These are phyloP conservation scores for Cyathus striatus DNA, from an alignment of 768 basidiomycete genomes.

Conservation along the genomic window DNA sequence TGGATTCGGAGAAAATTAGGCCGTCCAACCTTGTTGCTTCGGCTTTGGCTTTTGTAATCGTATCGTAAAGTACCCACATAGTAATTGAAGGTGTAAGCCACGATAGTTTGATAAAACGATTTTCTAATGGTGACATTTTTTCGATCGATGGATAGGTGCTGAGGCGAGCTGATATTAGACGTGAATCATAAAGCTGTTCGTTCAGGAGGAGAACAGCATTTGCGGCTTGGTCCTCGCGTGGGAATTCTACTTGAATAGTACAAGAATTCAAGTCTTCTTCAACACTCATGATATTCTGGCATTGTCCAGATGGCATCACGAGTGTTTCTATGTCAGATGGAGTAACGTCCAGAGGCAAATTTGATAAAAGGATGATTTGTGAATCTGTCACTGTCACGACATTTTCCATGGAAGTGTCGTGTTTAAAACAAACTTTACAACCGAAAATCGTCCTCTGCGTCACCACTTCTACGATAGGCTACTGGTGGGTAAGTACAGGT, in stretches of 20 bases:
- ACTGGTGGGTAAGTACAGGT: too few relatives aligned
- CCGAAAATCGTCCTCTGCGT: slow-evolving; percentile 20
- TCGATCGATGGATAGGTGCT: slow-evolving; percentile 12
- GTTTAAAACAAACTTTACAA: slow-evolving; percentile 26
- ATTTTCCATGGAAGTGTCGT: slow-evolving; percentile 19
- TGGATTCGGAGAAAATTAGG: slow-evolving; percentile 28
- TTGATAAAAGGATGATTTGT: slow-evolving; percentile 28
- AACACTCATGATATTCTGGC: slow-evolving; percentile 12
- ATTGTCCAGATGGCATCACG: slow-evolving; percentile 22
- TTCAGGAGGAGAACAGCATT: slow-evolving; percentile 27
- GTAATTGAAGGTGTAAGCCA: slow-evolving; percentile 38
- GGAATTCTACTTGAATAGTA: slow-evolving; percentile 22
- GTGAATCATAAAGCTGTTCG: slow-evolving; percentile 17
- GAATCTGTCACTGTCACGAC: slow-evolving; percentile 36
- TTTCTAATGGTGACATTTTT: slow-evolving; percentile 3
- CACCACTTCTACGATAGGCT: slow-evolving; percentile 14
- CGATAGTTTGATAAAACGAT: slow-evolving; percentile 27
- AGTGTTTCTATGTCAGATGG: slow-evolving; percentile 23
- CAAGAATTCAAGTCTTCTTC: slow-evolving; percentile 13
- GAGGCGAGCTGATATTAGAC: slow-evolving; percentile 20
- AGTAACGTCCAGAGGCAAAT: slow-evolving; percentile 28
- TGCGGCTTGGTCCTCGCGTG: slow-evolving; percentile 20
- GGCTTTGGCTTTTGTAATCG: slow-evolving; percentile 35
- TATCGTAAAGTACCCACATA: slow-evolving; percentile 44
- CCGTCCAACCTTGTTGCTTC: slow-evolving; percentile 36